Evolutionary conservation across 441 rosid species (phyloP).

Genomic region (Omphalea diandra): DNA sequence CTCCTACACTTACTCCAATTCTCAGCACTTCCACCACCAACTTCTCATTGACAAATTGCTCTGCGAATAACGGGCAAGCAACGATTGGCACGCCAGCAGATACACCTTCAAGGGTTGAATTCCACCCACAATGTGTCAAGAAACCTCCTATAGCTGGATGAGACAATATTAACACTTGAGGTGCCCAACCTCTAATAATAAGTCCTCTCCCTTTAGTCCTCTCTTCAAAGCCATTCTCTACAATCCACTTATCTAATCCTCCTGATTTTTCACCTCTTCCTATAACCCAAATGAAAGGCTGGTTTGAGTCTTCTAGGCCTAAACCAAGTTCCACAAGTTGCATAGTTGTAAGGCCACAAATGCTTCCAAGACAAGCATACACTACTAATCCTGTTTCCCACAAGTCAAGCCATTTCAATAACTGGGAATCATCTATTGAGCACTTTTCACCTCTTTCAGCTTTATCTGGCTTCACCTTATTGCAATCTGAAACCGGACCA

Average conservation of each 20-base stretch:
- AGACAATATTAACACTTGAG: constrained; percentile 49
- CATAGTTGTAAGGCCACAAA: constrained; percentile 27
- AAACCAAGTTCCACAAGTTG: constrained; percentile 44
- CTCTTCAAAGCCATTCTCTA: constrained; percentile 34
- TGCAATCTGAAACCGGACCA: constrained; percentile 45
- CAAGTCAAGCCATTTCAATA: constrained; percentile 40
- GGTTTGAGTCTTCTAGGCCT: constrained; percentile 41
- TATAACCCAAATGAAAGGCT: constrained; percentile 56
- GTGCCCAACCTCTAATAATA: constrained; percentile 55
- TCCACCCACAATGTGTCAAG: constrained; percentile 58
- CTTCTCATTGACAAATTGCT: constrained; percentile 47
- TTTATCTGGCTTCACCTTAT: constrained; percentile 28
- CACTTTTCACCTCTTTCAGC: constrained; percentile 36
- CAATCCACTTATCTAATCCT: constrained; percentile 42
- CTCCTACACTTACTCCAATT: constrained; percentile 39
- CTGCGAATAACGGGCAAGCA: constrained; percentile 43
- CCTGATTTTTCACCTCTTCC: constrained; percentile 30
- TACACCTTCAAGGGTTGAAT: constrained; percentile 42
- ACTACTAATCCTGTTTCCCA: constrained; percentile 33
- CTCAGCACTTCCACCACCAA: constrained; percentile 34
- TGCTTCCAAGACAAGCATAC: constrained; percentile 46
- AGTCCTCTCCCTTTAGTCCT: constrained; percentile 46
- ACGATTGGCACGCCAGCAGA: constrained; percentile 35
- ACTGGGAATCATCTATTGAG: constrained; percentile 12
- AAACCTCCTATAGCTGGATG: constrained; percentile 52